Conservation (phyloP, 2,329 filamentous ascomycete species). For the Alternaria novae-zelandiae region DNA sequence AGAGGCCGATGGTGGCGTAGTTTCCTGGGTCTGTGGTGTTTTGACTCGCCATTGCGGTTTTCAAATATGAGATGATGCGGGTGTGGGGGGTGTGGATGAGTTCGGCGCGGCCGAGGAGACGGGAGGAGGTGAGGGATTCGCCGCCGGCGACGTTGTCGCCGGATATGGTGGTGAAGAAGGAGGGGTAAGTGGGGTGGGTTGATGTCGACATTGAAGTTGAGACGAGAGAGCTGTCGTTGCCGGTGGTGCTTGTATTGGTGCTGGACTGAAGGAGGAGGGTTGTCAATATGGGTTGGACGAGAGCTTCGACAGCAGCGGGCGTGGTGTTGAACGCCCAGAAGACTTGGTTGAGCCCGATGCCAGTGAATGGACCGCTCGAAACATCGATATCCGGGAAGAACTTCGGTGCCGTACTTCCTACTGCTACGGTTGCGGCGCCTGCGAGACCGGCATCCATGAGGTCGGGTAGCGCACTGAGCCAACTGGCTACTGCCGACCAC, state of each 20-base stretch:
- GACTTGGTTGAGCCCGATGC: conserved; percentile 20
- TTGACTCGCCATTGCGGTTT: conserved; percentile 19
- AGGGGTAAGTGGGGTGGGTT: conserved; percentile 6
- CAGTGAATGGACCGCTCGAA: neutral
- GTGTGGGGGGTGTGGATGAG: conserved; percentile 18
- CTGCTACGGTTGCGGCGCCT: neutral
- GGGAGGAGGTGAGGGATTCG: conserved; percentile 32
- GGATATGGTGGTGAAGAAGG: conserved; percentile 28
- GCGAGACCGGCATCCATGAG: neutral
- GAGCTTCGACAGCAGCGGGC: conserved; percentile 10
- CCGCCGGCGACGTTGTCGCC: conserved; percentile 26
- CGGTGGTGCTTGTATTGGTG: neutral
- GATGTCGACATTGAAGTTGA: neutral
- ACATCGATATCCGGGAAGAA: neutral
- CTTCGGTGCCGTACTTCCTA: neutral
- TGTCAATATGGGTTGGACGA: conserved; percentile 12
- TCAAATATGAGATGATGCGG: conserved; percentile 8
- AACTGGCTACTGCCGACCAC: neutral
- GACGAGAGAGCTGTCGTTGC: neutral
- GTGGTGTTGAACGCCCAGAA: conserved; percentile 35
- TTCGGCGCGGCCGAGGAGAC: conserved; percentile 35
- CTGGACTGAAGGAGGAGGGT: neutral
- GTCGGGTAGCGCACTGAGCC: neutral
- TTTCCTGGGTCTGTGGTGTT: conserved; percentile 23
- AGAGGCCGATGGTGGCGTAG: conserved; percentile 33